Percentiles rank a stretch among this genome's conserved stretches.
These are phyloP conservation scores for Ramaria sp. DNA, from an alignment of 768 basidiomycete species.

Conservation along the genomic window DNA sequence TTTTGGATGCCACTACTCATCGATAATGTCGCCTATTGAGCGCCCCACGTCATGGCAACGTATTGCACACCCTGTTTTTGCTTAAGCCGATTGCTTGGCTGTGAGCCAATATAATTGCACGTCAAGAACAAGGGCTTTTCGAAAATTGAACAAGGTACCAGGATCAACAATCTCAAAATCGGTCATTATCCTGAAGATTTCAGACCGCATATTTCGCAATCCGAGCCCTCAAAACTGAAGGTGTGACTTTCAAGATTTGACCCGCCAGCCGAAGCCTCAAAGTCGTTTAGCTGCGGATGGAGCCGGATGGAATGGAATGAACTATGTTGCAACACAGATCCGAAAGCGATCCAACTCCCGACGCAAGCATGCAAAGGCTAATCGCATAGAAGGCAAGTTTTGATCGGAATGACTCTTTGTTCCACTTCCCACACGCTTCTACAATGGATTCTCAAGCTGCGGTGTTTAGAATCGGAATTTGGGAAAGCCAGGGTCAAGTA, in stretches of 20 bases:
- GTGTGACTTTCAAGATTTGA: too few species aligned
- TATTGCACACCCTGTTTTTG: neutral
- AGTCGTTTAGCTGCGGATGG: too few species aligned
- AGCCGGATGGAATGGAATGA: too few species aligned
- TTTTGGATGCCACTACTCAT: neutral
- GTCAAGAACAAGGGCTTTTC: neutral
- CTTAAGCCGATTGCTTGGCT: neutral
- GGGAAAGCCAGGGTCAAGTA: neutral
- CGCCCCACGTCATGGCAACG: neutral
- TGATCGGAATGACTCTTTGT: neutral
- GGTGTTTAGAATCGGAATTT: neutral
- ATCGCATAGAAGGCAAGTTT: conserved; percentile 1
- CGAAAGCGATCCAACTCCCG: neutral
- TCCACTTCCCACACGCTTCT: neutral
- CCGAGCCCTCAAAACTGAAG: too few species aligned
- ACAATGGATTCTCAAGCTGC: neutral
- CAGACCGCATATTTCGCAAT: too few species aligned
- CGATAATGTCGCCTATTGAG: neutral
- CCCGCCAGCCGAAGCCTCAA: too few species aligned
- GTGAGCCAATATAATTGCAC: neutral
- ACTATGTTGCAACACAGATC: neutral
- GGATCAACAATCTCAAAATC: neutral
- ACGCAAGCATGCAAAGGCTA: neutral
- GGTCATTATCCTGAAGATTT: too few species aligned
- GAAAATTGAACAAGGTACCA: neutral